Percentiles rank a stretch among this genome's conserved stretches.
phyloP scores from a whole-genome alignment of 331 rosid species.

The Pyrus hybrid region DNA sequence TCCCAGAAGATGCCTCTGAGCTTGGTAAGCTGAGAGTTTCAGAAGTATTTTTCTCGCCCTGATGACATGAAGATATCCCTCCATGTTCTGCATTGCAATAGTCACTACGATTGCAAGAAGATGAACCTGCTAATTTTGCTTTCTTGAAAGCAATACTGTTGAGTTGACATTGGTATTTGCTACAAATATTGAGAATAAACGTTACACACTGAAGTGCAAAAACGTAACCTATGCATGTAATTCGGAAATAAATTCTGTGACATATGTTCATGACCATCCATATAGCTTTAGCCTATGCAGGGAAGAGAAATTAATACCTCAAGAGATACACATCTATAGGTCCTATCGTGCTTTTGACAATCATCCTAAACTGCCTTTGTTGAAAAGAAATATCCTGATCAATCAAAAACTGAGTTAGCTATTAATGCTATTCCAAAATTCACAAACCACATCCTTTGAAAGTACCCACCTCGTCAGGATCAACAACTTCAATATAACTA shows the following conservation, averaged over 20 bases:
- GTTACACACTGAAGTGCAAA: neutral
- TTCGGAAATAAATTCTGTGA: neutral
- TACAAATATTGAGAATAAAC: slow-evolving; percentile 14
- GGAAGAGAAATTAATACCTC: slow-evolving; percentile 32
- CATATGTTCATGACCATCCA: neutral
- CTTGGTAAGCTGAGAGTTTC: slow-evolving; percentile 10
- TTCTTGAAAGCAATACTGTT: slow-evolving; percentile 26
- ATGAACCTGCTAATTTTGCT: slow-evolving; percentile 16
- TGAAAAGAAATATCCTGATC: slow-evolving; percentile 51
- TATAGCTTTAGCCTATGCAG: neutral
- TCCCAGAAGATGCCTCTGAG: slow-evolving; percentile 37
- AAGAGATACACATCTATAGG: slow-evolving; percentile 66
- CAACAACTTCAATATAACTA: slow-evolving; percentile 69
- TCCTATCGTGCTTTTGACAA: slow-evolving; percentile 63
- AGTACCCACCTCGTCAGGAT: slow-evolving; percentile 62
- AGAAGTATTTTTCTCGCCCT: slow-evolving; percentile 16
- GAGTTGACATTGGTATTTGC: slow-evolving; percentile 23
- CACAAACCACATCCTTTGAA: slow-evolving; percentile 20
- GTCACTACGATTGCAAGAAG: slow-evolving; percentile 12
- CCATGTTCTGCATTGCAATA: slow-evolving; percentile 15
- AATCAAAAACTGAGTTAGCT: slow-evolving; percentile 19
- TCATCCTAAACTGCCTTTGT: slow-evolving; percentile 62
- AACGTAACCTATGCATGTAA: neutral
- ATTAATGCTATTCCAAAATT: neutral
- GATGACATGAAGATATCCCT: slow-evolving; percentile 17